A percentile compares a stretch with the other conserved stretches of the same genome.
Evolutionary conservation across 2,329 filamentous ascomycete genomes (phyloP).

Genomic region (Sporothrix pallida): DNA sequence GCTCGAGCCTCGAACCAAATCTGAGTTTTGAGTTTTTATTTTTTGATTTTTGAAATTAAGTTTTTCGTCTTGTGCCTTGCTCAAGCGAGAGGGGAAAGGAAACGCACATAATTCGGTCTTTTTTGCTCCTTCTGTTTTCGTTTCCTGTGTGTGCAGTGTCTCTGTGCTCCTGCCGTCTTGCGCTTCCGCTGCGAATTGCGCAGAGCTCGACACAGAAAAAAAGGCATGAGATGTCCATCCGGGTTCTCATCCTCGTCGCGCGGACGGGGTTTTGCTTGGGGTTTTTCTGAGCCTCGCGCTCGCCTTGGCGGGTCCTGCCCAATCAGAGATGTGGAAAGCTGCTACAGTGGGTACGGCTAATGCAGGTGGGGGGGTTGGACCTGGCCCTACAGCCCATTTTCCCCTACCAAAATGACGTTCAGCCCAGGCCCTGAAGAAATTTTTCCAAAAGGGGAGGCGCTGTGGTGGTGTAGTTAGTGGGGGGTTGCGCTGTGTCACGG

Average conservation of each 20-base stretch:
- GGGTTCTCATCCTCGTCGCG: conserved; percentile 38
- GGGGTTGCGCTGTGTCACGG: neutral
- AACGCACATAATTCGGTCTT: neutral
- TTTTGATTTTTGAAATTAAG: neutral
- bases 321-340: conserved; percentile 5
- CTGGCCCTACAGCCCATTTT: conserved; percentile 6
- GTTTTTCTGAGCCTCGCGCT: conserved; percentile 31
- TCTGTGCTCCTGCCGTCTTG: neutral
- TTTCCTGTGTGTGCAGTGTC: too few relatives aligned
- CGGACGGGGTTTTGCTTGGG: conserved; percentile 14
- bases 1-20: neutral
- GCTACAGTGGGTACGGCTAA: conserved; percentile 19
- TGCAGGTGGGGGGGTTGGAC: conserved; percentile 30
- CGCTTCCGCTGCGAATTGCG: neutral
- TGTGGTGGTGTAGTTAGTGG: neutral
- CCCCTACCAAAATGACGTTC: conserved; percentile 19
- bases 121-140: neutral
- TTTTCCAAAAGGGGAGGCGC: conserved; percentile 27
- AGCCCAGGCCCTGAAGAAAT: conserved; percentile 20
- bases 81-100: neutral
- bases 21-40: neutral
- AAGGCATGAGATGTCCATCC: conserved; percentile 37
- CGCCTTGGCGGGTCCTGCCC: conserved; percentile 20
- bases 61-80: neutral
- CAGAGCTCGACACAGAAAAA: conserved; percentile 16